phyloP scores from a whole-genome alignment of 1,139 yeast species.

The Yamadazyma atlantica region DNA sequence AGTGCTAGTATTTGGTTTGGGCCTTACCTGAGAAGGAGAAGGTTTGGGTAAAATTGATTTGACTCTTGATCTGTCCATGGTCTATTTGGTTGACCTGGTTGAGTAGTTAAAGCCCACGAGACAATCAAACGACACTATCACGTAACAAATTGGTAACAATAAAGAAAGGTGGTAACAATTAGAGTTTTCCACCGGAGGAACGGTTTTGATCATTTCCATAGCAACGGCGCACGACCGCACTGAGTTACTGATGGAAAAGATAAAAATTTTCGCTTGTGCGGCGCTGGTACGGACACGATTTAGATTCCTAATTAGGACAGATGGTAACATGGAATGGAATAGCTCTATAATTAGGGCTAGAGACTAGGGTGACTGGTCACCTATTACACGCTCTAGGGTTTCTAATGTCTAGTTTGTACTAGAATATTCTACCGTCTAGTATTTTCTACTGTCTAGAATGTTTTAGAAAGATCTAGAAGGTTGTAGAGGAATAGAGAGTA shows the following conservation, averaged over 20 bases:
- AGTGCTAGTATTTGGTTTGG: not conserved
- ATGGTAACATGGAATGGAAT: no score
- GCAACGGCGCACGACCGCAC: slow-evolving; percentile 4
- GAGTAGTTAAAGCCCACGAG: not conserved
- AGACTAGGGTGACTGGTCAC: no score
- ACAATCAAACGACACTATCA: not conserved
- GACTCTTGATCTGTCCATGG: slow-evolving; percentile 40
- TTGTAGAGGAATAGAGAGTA: no score
- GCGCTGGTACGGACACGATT: not conserved
- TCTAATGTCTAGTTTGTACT: no score
- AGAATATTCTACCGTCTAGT: no score
- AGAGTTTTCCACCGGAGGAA: not conserved
- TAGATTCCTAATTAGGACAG: not conserved
- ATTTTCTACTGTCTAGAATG: no score
- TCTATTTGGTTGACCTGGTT: not conserved
- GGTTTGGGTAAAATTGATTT: slow-evolving; percentile 29
- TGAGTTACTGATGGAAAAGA: slow-evolving; percentile 35
- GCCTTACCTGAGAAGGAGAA: slow-evolving; percentile 13
- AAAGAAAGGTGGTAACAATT: slow-evolving; percentile 3
- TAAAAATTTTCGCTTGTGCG: slow-evolving; percentile 20
- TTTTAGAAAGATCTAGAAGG: no score
- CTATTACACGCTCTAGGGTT: no score
- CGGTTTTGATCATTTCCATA: not conserved
- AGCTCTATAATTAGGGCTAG: no score
- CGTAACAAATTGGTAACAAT: not conserved